Conservation (phyloP, 352 stramenopile genomes). For the Pythium chondricola region DNA sequence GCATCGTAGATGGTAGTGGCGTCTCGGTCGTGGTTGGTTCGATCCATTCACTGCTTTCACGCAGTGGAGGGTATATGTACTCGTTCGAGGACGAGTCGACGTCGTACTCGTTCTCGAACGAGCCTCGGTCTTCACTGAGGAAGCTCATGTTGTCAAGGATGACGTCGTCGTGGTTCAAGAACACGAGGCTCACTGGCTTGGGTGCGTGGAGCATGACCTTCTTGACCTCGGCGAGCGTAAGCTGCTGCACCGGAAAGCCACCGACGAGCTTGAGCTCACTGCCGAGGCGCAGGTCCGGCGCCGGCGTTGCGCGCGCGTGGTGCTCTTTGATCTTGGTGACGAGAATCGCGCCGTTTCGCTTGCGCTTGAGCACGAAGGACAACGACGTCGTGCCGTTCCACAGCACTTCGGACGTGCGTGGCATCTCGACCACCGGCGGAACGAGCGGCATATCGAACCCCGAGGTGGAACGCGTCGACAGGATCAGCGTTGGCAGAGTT, state of each 20-base stretch:
- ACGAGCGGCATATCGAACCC: too few species aligned
- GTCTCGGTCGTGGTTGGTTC: slow-evolving; percentile 5
- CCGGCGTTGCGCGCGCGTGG: slow-evolving; percentile 2
- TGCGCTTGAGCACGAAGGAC: slow-evolving; percentile 73
- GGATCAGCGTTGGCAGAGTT: too few species aligned
- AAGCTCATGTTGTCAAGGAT: slow-evolving; percentile 35
- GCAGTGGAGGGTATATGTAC: slow-evolving; percentile 12
- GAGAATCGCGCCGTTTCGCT: slow-evolving; percentile 62
- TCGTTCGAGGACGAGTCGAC: slow-evolving; percentile 3
- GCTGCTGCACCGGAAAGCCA: slow-evolving; percentile 61
- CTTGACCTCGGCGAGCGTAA: slow-evolving; percentile 69
- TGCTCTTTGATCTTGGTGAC: slow-evolving; percentile 45
- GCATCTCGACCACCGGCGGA: too few species aligned
- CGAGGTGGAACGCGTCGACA: too few species aligned
- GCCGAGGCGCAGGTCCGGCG: slow-evolving; percentile 41
- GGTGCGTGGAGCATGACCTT: slow-evolving; percentile 69
- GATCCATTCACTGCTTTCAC: slow-evolving; percentile 21
- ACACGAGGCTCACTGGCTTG: slow-evolving; percentile 76
- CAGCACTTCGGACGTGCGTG: slow-evolving; percentile 61
- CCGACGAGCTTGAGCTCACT: slow-evolving; percentile 73
- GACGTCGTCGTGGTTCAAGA: slow-evolving; percentile 54
- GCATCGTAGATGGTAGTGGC: slow-evolving; percentile 9
- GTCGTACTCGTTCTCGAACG: slow-evolving; percentile 32
- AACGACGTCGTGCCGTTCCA: slow-evolving; percentile 49
- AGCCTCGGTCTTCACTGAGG: slow-evolving; percentile 29